Percentiles rank a stretch among this genome's conserved stretches.
Evolutionary conservation across 305 asterid species (phyloP).

Genomic region (Plantago coronopus): DNA sequence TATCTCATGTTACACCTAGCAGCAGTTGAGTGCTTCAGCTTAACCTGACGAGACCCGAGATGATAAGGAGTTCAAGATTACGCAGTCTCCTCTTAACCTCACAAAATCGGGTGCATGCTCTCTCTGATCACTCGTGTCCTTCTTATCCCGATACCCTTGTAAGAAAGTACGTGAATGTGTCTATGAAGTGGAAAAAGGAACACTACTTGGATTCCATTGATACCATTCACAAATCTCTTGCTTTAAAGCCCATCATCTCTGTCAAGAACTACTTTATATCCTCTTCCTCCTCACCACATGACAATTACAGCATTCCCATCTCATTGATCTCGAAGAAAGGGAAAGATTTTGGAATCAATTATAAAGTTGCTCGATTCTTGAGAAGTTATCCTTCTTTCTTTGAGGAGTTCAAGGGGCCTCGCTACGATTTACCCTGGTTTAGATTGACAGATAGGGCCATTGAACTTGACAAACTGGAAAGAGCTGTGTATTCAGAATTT

Average conservation of each 20-base stretch:
- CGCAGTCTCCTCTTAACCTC: slow-evolving; percentile 26
- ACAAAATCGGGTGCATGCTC: slow-evolving; percentile 2
- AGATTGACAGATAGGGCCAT: slow-evolving; percentile 58
- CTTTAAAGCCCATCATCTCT: slow-evolving; percentile 57
- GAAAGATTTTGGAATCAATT: slow-evolving; percentile 41
- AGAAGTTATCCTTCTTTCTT: slow-evolving; percentile 76
- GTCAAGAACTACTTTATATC: slow-evolving; percentile 62
- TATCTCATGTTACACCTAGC: no score
- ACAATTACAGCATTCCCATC: slow-evolving; percentile 57
- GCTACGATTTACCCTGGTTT: slow-evolving; percentile 73
- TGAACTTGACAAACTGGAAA: slow-evolving; percentile 68
- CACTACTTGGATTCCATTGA: slow-evolving; percentile 57
- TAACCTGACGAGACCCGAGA: no score
- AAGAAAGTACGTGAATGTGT: slow-evolving; percentile 64
- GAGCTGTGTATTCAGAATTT: slow-evolving; percentile 38
- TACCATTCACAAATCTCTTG: slow-evolving; percentile 68
- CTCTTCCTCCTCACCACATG: slow-evolving; percentile 50
- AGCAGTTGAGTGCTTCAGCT: no score
- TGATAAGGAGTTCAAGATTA: not conserved
- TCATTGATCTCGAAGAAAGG: slow-evolving; percentile 64
- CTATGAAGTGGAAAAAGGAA: slow-evolving; percentile 88
- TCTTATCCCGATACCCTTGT: slow-evolving; percentile 31
- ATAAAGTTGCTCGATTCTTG: slow-evolving; percentile 66
- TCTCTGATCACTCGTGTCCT: slow-evolving; percentile 14
- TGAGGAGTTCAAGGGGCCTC: slow-evolving; percentile 76